Evolutionary conservation across 129 eudicot species (phyloP), one percentile per base, ranked within the genome.

Genomic region (Oenanthe sinensis): DNA sequence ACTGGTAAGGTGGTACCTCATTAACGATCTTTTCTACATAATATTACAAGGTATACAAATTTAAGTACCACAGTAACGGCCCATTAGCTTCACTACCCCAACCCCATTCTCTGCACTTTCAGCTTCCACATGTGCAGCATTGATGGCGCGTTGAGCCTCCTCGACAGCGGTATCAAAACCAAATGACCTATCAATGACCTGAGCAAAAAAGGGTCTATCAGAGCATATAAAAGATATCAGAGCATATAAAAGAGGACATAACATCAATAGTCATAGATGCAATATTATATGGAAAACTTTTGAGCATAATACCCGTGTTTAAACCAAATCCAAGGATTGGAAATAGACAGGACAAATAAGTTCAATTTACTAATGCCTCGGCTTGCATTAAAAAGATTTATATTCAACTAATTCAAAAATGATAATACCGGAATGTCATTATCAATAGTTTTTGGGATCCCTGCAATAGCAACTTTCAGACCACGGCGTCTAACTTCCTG

Each of bases 131-230:
- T 93, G 96, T 71, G 98, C 98, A 77, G 98, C 97, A 75, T 93
- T 91, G 76, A 93, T 93, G 75, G 98, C 98, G 76, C 97, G 91
- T 82, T 93, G 98, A 79, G 98, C 98, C 81, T 93, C 98, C 91
- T 93, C 98, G 47, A 93, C 98, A 78, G 98, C 97, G 81, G 98
- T 89, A 88, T 93, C 98, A 86, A 93, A 93, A 70, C 98, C 98
- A 75, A 93, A 93, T 36, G 98, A 93, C 84, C 50, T 89, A 82
- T 93, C 98, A 85, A 93, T 93, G 75, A 93, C 96, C 97, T 92
- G 87, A 12, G 44, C 28, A 80, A 76, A 19, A 82, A 65, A 47
- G 8, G 80, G 75, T 58, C 46, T 50, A 48, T 39, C 54, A 19
- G 36, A 2, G 4, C n/a, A 30, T 37, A 37, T 37, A 15, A 69